Percentiles rank a stretch among this genome's conserved stretches.
Evolutionary conservation across 495 filamentous ascomycete genomes (phyloP).

Genomic region (Astrothelium macrocarpum): DNA sequence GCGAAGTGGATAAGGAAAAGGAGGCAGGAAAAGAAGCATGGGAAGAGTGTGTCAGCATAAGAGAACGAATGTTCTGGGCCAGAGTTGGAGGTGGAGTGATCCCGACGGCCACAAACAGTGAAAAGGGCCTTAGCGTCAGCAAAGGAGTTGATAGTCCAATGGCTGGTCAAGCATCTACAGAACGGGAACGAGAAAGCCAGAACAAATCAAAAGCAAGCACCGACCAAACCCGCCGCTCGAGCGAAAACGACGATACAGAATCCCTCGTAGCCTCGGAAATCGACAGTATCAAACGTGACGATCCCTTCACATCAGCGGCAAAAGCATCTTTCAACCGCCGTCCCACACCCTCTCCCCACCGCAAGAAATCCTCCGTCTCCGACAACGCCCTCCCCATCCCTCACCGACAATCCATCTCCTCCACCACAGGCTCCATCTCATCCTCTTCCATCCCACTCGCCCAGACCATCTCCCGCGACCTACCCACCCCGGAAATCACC

Average conservation of each 20-base stretch:
- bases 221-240: not conserved
- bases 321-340: not conserved
- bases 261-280: not conserved
- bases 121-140: not conserved
- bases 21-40: slow-evolving; percentile 76
- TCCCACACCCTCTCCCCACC: not conserved
- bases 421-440: not conserved
- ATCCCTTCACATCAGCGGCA: not conserved
- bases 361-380: not conserved
- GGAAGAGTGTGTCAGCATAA: slow-evolving; percentile 81
- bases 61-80: slow-evolving; percentile 95
- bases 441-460: slow-evolving; percentile 3
- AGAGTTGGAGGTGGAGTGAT: slow-evolving; percentile 82
- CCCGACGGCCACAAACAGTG: slow-evolving; percentile 32
- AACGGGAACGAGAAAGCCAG: not conserved
- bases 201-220: not conserved
- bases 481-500: not conserved
- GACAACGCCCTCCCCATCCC: not conserved
- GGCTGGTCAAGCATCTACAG: not conserved
- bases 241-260: not conserved
- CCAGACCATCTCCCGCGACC: not conserved
- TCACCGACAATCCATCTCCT: not conserved
- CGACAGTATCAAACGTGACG: not conserved
- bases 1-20: slow-evolving; percentile 47
- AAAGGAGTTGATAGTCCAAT: not conserved